Conservation (phyloP, 106 monocot species). For the Allium cepa region DNA sequence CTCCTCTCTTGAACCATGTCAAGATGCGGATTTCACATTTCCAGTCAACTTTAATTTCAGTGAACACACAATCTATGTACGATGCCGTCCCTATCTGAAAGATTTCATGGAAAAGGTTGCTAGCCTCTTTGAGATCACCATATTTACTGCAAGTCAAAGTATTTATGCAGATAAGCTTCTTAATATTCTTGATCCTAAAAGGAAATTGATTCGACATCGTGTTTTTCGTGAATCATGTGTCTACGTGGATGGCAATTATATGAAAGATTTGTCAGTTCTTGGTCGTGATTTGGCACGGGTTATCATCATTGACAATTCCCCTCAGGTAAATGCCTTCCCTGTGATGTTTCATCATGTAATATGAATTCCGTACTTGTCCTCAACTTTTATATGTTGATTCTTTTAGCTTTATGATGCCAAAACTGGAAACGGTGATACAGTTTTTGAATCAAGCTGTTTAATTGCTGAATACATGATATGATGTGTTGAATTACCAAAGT, state of each 20-base stretch:
- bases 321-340: constrained; percentile 44
- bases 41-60: constrained; percentile 82
- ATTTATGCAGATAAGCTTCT: constrained; percentile 91
- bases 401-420: no score
- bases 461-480: no score
- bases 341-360: neutral
- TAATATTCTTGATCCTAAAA: constrained; percentile 84
- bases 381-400: no score
- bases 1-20: constrained; percentile 80
- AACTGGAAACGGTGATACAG: no score
- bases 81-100: constrained; percentile 76
- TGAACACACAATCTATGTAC: constrained; percentile 88
- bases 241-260: constrained; percentile 91
- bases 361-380: neutral
- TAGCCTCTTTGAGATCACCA: constrained; percentile 72
- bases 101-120: constrained; percentile 86
- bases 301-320: constrained; percentile 94
- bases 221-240: constrained; percentile 94
- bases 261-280: constrained; percentile 89
- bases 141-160: constrained; percentile 98
- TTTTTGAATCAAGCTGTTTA: no score
- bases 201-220: constrained; percentile 87
- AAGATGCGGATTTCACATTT: constrained; percentile 88
- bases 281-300: constrained; percentile 89
- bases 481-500: no score